phyloP scores from a whole-genome alignment of 768 basidiomycete genomes.

The Pleurotus cornucopiae region DNA sequence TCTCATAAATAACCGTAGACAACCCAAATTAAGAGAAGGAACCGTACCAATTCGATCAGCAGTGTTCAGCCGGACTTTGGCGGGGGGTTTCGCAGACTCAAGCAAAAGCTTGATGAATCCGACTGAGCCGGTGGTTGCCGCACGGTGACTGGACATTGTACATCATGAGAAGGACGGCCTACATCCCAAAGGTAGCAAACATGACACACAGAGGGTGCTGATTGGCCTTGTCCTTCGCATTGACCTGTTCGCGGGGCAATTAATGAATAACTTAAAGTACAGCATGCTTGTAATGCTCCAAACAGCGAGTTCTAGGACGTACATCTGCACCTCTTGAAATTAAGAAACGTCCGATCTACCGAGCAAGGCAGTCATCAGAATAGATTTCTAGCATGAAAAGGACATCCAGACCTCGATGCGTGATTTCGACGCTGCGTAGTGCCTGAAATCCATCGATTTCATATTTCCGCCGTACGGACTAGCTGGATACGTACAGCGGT shows the following conservation, averaged over 20 bases:
- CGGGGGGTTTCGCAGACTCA: conserved; percentile 69
- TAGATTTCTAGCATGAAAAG: conserved; percentile 11
- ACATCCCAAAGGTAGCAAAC: conserved; percentile 13
- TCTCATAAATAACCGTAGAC: background rate
- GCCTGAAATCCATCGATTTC: conserved; percentile 41
- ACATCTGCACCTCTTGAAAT: conserved; percentile 90
- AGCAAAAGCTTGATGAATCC: conserved; percentile 87
- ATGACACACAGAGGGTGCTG: conserved; percentile 78
- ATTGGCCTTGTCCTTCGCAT: conserved; percentile 89
- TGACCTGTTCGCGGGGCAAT: conserved; percentile 58
- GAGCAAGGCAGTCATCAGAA: conserved; percentile 23
- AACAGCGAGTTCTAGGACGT: conserved; percentile 30
- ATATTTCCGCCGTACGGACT: conserved; percentile 1
- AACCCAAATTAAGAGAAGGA: conserved; percentile 11
- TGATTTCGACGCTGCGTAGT: conserved; percentile 92
- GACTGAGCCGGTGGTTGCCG: conserved; percentile 90
- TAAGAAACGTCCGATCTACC: conserved; percentile 82
- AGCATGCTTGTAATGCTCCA: conserved; percentile 26
- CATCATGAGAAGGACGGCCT: conserved; percentile 17
- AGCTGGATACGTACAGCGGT: conserved; percentile 57
- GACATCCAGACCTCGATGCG: conserved; percentile 64
- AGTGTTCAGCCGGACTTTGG: conserved; percentile 83
- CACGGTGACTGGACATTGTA: conserved; percentile 68
- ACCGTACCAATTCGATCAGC: conserved; percentile 69
- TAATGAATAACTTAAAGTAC: conserved; percentile 24